Base-by-base conservation (phyloP, 176 grass and related monocot species). In the Avena insularis region DNA sequence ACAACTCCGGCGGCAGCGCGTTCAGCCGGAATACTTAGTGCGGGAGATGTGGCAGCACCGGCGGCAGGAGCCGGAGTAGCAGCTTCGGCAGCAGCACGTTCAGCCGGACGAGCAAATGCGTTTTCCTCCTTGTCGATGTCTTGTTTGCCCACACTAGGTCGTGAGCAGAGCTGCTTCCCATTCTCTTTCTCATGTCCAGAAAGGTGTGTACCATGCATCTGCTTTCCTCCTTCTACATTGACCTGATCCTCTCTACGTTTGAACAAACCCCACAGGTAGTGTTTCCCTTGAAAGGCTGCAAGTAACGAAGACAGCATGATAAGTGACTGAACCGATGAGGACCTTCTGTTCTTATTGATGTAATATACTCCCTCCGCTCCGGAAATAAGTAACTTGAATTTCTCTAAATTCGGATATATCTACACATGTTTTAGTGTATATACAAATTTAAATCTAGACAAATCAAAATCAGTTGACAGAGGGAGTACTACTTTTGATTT, bases 201-300 rank as follows among this genome's bases (percentile, higher is more conserved):
- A 27, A 3, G 5, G 4, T 0, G 3, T 76, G 71, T 2, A 43
- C 47, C 46, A 68, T 1, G 66, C 66, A 38, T 4, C 2, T 48
- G 9, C 16, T 2, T 14, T 66, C 33, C 72, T 83, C n/a, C 71
- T 55, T 1, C 27, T 31, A 12, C 20, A 62, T 6, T 23, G 84
- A 55, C 9, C 20, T 12, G 20, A 55, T 71, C 38, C 33, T 71
- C 51, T 47, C 81, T 91, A 23, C 75, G 60, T 16, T 85, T 94
- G 65, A 89, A 94, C 2, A 56, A 48, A 1, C 80, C 92, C 92
- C 92, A 94, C 4, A 94, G 79, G 74, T 87, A 94, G 54, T 80
- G 53, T 71, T 87, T 89, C 6, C 19, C 55, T 59, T 74, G 79
- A 71, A 91, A 77, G 75, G 75, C 75, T 77, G 51, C 50, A 77